Base-by-base conservation (phyloP, 2,329 filamentous ascomycete genomes). In the Pseudohalonectria lignicola region DNA sequence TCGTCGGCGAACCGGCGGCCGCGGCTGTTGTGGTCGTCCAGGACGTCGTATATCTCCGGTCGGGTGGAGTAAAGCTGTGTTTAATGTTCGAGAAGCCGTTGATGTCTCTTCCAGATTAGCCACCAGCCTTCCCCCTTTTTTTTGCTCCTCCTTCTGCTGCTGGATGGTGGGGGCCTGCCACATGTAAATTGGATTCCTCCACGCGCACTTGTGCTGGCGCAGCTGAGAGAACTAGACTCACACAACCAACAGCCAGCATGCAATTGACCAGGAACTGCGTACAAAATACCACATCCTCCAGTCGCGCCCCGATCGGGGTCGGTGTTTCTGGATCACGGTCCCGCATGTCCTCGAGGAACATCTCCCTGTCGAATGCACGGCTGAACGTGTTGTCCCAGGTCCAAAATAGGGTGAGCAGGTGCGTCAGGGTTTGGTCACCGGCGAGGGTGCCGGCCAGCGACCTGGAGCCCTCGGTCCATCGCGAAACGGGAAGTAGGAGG, bases 201-300 rank as follows among this genome's bases (percentile, higher is more conserved):
- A n/a, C n/a, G n/a, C n/a, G n/a, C n/a, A n/a, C n/a, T n/a, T n/a
- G n/a, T n/a, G n/a, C n/a, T n/a, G n/a, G n/a, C n/a, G n/a, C n/a
- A n/a, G n/a, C n/a, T n/a, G n/a, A n/a, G n/a, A n/a, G n/a, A n/a
- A n/a, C n/a, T 9, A 34, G 17, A 40, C 46, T 29, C 32, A 50
- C 51, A 38, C 35, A 41, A 13, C 43, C 40, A 29, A 45, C 39
- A 10, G 51, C 44, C 5, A 52, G 26, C 3, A 53, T 37, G 16
- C 45, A 41, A 26, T 51, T 49, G 31, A 53, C 40, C 2, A 53
- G 42, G 6, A 48, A 39, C 10, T 40, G 29, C 5, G 50, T 47
- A 36, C 50, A 53, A 34, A 51, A 52, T 25, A 23, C 15, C n/a
- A 21, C 12, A n/a, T 31, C n/a, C n/a, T n/a, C n/a, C n/a, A n/a